Percentiles rank a stretch among this genome's conserved stretches.
Conservation (phyloP, 2,329 filamentous ascomycete species). For the Emergomyces africanus region DNA sequence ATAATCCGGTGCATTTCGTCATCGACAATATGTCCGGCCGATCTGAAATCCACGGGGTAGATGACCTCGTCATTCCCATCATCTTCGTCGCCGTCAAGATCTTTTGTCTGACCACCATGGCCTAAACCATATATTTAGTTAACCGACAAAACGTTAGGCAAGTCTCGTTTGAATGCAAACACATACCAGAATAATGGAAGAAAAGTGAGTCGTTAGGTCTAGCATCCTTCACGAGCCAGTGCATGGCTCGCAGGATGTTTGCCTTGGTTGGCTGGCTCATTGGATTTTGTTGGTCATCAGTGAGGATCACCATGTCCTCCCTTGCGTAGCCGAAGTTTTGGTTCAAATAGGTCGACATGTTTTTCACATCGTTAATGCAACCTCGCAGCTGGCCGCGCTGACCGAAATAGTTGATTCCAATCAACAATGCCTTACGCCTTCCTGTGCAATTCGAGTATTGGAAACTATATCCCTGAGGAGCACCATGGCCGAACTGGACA, state of each 20-base stretch:
- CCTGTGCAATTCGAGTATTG: conserved; percentile 89
- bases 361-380: conserved; percentile 95
- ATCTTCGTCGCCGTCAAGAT: conserved; percentile 62
- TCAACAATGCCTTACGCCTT: conserved; percentile 73
- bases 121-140: conserved; percentile 33
- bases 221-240: conserved; percentile 93
- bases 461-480: conserved; percentile 68
- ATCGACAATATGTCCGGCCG: conserved; percentile 61
- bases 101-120: conserved; percentile 63
- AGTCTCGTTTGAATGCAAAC: neutral
- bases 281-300: conserved; percentile 91
- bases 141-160: neutral
- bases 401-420: conserved; percentile 94
- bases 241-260: conserved; percentile 92
- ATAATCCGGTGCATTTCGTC: conserved; percentile 68
- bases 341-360: conserved; percentile 86
- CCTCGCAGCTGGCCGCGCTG: conserved; percentile 82
- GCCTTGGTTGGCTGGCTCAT: conserved; percentile 96
- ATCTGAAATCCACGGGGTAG: conserved; percentile 61
- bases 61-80: conserved; percentile 70
- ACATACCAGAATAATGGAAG: conserved; percentile 86
- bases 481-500: conserved; percentile 67
- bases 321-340: conserved; percentile 84
- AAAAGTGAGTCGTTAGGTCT: conserved; percentile 87
- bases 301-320: conserved; percentile 94